A percentile compares a stretch with the other conserved stretches of the same genome.
phyloP scores from a whole-genome alignment of 1,284 basidiomycete species.

The Bondarzewia mesenterica region DNA sequence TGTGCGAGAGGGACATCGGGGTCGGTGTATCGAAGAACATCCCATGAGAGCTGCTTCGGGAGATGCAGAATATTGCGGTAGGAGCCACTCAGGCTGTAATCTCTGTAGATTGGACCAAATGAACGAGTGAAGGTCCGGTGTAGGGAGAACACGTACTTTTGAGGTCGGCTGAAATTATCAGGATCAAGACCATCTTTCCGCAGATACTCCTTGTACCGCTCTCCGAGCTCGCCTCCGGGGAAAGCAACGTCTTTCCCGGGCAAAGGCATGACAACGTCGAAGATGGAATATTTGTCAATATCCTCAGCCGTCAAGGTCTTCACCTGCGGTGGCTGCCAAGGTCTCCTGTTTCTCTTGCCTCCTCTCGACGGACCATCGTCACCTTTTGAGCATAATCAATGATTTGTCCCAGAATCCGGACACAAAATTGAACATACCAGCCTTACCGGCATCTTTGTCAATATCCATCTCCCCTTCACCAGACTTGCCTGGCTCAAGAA shows the following conservation, averaged over 20 bases:
- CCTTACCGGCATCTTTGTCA: constrained; percentile 31
- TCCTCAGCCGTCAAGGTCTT: constrained; percentile 76
- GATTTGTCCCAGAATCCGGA: too few relatives aligned
- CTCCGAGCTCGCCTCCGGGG: constrained; percentile 75
- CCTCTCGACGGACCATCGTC: constrained; percentile 15
- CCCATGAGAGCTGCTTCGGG: constrained; percentile 77
- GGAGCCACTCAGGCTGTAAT: constrained; percentile 87
- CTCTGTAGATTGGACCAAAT: constrained; percentile 38
- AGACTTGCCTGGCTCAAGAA: constrained; percentile 51
- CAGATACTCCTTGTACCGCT: constrained; percentile 78
- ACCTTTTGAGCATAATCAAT: constrained; percentile 2
- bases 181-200: constrained; percentile 82
- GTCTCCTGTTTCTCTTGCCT: constrained; percentile 33
- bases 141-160: constrained; percentile 51
- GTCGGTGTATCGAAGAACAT: constrained; percentile 83
- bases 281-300: constrained; percentile 73
- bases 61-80: constrained; percentile 89
- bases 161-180: constrained; percentile 79
- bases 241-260: constrained; percentile 91
- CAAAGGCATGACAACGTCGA: constrained; percentile 93
- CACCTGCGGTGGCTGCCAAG: constrained; percentile 59
- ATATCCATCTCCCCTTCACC: constrained; percentile 19
- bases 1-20: constrained; percentile 87
- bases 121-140: background rate
- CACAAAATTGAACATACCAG: too few relatives aligned